phyloP scores from a whole-genome alignment of 2,329 filamentous ascomycete species.

The Ophiostoma montium region DNA sequence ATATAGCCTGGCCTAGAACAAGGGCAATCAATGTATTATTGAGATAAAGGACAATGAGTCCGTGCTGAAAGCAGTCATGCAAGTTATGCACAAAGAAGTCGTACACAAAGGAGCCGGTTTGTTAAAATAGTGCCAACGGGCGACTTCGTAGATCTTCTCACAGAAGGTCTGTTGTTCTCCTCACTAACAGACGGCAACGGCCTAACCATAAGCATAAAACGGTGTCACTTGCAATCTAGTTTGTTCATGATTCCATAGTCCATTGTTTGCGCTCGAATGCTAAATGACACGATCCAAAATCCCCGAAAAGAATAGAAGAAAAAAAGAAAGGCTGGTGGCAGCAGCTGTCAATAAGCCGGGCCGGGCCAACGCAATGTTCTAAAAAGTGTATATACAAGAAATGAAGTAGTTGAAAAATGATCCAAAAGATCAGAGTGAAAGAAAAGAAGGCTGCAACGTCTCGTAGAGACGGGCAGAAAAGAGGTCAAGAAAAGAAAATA shows the following conservation, averaged over 20 bases:
- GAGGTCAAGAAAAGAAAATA: not conserved
- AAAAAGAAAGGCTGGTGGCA: not conserved
- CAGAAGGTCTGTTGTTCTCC: too few relatives aligned
- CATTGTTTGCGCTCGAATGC: not conserved
- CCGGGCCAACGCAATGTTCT: not conserved
- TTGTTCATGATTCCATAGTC: not conserved
- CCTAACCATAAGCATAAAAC: too few relatives aligned
- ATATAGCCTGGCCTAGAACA: too few relatives aligned
- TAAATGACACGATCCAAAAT: not conserved
- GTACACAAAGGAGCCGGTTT: too few relatives aligned
- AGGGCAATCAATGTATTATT: too few relatives aligned
- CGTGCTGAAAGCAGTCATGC: too few relatives aligned
- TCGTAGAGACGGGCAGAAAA: slow-evolving; percentile 1
- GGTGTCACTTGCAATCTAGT: not conserved
- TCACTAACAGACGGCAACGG: too few relatives aligned
- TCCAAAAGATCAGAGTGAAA: not conserved
- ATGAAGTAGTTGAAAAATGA: not conserved
- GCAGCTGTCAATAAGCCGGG: not conserved
- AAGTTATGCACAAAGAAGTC: too few relatives aligned
- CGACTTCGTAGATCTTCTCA: too few relatives aligned
- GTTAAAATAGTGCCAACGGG: too few relatives aligned
- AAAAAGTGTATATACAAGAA: slow-evolving; percentile 1
- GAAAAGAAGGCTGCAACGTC: not conserved
- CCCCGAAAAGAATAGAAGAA: not conserved
- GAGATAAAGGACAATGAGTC: too few relatives aligned